phyloP scores from a whole-genome alignment of 495 filamentous ascomycete genomes.

The Neurospora hispaniola region DNA sequence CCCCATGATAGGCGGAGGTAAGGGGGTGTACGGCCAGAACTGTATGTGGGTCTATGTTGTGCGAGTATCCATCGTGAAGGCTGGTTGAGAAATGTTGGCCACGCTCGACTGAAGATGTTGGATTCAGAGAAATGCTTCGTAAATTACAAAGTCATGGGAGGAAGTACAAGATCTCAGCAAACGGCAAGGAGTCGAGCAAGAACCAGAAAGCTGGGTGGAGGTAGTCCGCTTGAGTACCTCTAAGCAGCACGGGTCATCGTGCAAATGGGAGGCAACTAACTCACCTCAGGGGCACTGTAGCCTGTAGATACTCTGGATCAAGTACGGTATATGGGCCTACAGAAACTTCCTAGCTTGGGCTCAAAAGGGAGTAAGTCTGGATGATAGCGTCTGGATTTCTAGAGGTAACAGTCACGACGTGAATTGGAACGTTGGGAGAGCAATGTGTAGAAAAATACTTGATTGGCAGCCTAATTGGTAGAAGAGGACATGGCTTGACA shows the following conservation, averaged over 20 bases:
- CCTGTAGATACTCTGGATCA: too few species aligned
- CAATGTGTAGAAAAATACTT: too few species aligned
- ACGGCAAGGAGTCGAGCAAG: too few species aligned
- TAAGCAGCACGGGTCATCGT: neutral
- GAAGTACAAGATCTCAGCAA: neutral
- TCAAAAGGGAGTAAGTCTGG: neutral
- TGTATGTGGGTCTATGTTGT: neutral
- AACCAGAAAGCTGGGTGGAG: rapidly evolving
- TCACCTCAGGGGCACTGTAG: too few species aligned
- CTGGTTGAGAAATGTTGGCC: neutral
- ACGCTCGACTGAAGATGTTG: neutral
- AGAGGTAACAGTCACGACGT: too few species aligned
- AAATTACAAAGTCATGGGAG: neutral
- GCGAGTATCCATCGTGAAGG: neutral
- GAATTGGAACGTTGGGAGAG: too few species aligned
- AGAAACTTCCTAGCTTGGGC: neutral
- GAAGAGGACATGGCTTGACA: too few species aligned
- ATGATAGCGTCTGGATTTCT: neutral
- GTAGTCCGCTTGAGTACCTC: too few species aligned
- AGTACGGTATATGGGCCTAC: too few species aligned
- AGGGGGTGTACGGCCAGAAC: neutral
- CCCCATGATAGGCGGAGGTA: neutral
- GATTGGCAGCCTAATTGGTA: too few species aligned
- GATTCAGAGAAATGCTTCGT: neutral
- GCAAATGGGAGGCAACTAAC: neutral